Evolutionary conservation across 495 filamentous ascomycete species (phyloP), one percentile per base, ranked within the genome.

Genomic region (Hyaloscypha variabilis): DNA sequence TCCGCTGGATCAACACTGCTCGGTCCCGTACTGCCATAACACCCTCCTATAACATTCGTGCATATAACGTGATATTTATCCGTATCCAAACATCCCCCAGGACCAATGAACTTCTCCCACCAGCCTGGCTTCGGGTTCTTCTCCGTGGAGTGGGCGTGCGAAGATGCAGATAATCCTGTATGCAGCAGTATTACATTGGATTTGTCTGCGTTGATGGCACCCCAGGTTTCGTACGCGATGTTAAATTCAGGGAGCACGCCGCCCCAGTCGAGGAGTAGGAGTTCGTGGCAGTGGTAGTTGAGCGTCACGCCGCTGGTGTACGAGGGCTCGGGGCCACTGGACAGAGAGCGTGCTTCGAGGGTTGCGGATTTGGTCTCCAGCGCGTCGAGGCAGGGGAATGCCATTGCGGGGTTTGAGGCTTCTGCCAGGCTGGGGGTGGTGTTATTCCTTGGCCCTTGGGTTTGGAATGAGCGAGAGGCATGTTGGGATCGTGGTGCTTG

Each of bases 21-120:
- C 1, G 95, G 95, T 0, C 95, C 96, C 0, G 95, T 99, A 24
- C 91, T 96, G 42, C 96, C 96, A 76, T 94, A 99, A 79, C 95
- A 99, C 24, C 96, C 92, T 25, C 96, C 95, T 36, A 99, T 83
- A 19, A 97, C 92, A 75, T 99, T 99, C 10, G 96, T 98, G 77
- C 95, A 99, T 66, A 99, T 92, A 56, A 99, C 77, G 73, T 90
- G 90, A 78, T 96, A 97, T 72, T 92, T 94, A 71, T 94, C 76
- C 2, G 96, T 99, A 75, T 99, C 92, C 8, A 99, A 76, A 24
- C 93, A 88, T 31, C 83, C 82, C 0, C 92, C 93, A 0, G 96
- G 91, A 0, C 95, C 95, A 68, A 99, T 97, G 76, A 99, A 99
- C 75, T 91, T 96, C 79, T 99, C 96, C 95, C 95, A 99, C 95